Conservation (phyloP, 1,139 yeast genomes). For the Fermentozyma sake region DNA sequence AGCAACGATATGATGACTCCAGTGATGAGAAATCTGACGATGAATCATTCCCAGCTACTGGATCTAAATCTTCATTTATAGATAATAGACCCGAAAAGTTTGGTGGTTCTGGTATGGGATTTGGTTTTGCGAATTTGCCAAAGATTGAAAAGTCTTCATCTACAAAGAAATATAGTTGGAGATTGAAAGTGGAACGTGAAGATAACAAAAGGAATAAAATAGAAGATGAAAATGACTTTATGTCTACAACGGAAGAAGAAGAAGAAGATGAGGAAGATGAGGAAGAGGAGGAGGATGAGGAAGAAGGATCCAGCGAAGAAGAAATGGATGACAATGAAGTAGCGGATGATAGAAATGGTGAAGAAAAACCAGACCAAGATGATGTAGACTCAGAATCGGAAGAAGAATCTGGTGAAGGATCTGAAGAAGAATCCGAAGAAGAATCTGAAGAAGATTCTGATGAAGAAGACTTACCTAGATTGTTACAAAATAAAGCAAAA, state of each 20-base stretch:
- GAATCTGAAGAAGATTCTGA: conserved; percentile 15
- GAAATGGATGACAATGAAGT: conserved; percentile 2
- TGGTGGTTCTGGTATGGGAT: conserved; percentile 61
- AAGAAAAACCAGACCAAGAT: conserved; percentile 13
- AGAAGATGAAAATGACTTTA: conserved; percentile 41
- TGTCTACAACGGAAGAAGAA: conserved; percentile 22
- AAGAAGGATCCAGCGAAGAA: conserved; percentile 16
- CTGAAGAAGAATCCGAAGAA: conserved; percentile 14
- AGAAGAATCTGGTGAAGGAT: conserved; percentile 10
- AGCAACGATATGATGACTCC: too few relatives aligned
- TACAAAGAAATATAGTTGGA: conserved; percentile 43
- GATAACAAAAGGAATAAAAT: conserved; percentile 28
- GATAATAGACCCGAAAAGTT: conserved; percentile 67
- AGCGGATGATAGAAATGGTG: conserved; percentile 13
- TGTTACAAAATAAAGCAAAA: conserved; percentile 36
- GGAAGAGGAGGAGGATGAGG: conserved; percentile 14
- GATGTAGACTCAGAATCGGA: conserved; percentile 10
- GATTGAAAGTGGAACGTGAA: conserved; percentile 33
- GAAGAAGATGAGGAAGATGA: conserved; percentile 34
- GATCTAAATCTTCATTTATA: conserved; percentile 49
- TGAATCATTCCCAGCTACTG: conserved; percentile 8
- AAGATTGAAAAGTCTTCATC: conserved; percentile 33
- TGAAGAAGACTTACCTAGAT: conserved; percentile 26
- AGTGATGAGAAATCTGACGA: conserved; percentile 15
- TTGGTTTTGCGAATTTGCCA: conserved; percentile 61